Evolutionary conservation across 768 basidiomycete genomes (phyloP).

Genomic region (Rhodotorula taiwanensis): DNA sequence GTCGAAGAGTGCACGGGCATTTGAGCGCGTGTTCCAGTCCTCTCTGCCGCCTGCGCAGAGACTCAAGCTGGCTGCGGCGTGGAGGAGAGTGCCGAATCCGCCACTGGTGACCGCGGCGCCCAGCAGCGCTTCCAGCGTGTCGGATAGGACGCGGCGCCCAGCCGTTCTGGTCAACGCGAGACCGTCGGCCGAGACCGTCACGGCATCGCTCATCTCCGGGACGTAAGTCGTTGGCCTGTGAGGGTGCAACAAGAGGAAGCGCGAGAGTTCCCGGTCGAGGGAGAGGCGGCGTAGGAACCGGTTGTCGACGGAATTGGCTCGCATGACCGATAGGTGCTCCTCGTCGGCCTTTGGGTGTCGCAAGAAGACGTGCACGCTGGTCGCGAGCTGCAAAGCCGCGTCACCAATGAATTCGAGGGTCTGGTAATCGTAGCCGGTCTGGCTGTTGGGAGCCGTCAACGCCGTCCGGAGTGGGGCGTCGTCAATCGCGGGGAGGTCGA

Average conservation of each 20-base stretch:
- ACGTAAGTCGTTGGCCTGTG: conserved; percentile 56
- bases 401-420: conserved; percentile 82
- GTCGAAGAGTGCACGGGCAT: conserved; percentile 50
- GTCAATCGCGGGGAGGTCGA: conserved; percentile 58
- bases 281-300: conserved; percentile 60
- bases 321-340: conserved; percentile 65
- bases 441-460: conserved; percentile 63
- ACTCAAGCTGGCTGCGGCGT: conserved; percentile 58
- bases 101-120: conserved; percentile 70
- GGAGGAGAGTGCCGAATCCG: conserved; percentile 59
- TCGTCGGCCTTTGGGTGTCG: conserved; percentile 63
- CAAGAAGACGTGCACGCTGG: conserved; percentile 60
- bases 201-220: conserved; percentile 49
- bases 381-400: conserved; percentile 49
- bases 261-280: conserved; percentile 58
- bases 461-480: conserved; percentile 62
- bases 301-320: conserved; percentile 64
- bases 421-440: conserved; percentile 67
- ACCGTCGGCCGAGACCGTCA: conserved; percentile 18
- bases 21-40: conserved; percentile 60
- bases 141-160: conserved; percentile 67
- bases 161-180: conserved; percentile 51
- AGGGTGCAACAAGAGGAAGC: conserved; percentile 58
- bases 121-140: conserved; percentile 78
- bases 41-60: conserved; percentile 65